These are phyloP conservation scores for Colletotrichum australisinense DNA, from an alignment of 2,329 filamentous ascomycete species.

Conservation along the genomic window DNA sequence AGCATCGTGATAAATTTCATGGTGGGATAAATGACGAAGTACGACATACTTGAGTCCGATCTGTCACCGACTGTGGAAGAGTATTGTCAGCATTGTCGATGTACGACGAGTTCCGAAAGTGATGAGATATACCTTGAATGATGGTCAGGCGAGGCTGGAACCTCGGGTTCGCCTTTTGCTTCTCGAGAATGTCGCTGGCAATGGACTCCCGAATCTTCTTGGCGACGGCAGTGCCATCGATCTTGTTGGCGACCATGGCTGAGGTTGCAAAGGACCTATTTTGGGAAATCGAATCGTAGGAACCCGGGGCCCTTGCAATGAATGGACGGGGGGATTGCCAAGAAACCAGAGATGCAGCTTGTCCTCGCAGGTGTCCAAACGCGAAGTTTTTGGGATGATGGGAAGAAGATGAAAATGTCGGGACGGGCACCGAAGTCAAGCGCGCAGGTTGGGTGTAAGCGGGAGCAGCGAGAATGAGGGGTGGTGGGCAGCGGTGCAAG, in stretches of 20 bases:
- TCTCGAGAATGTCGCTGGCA: constrained; percentile 81
- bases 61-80: constrained; percentile 80
- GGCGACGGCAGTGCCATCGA: constrained; percentile 96
- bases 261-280: constrained; percentile 57
- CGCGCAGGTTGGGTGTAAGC: constrained; percentile 24
- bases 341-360: constrained; percentile 15
- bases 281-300: constrained; percentile 1
- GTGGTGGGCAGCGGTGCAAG: constrained; percentile 16
- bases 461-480: constrained; percentile 29
- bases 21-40: constrained; percentile 32
- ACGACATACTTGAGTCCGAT: constrained; percentile 84
- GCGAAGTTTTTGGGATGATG: constrained; percentile 9
- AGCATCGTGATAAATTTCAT: constrained; percentile 43
- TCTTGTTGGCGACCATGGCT: constrained; percentile 88
- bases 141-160: constrained; percentile 94
- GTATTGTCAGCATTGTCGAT: constrained; percentile 21
- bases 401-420: constrained; percentile 5
- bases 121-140: constrained; percentile 78
- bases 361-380: constrained; percentile 20
- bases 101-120: not conserved
- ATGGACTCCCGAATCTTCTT: constrained; percentile 89
- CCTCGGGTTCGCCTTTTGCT: constrained; percentile 84
- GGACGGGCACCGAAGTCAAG: constrained; percentile 19
- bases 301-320: constrained; percentile 27
- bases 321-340: constrained; percentile 14